A percentile compares a stretch with the other conserved stretches of the same genome.
phyloP scores from a whole-genome alignment of 2,329 filamentous ascomycete genomes.

The Alternaria ethzedia region DNA sequence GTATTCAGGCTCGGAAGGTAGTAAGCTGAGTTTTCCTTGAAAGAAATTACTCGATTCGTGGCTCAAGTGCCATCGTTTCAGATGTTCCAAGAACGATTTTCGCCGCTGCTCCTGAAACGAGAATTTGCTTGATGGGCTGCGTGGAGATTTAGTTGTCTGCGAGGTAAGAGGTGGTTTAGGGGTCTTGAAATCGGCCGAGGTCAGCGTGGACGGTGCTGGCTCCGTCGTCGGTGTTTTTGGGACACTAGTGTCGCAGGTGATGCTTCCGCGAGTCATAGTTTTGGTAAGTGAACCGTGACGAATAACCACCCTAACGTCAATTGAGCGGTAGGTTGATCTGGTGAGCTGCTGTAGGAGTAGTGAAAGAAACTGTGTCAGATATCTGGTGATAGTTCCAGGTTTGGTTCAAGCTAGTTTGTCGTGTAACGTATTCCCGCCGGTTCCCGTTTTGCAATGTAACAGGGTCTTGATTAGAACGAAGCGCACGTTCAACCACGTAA shows the following conservation, averaged over 20 bases:
- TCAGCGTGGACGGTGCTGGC: neutral
- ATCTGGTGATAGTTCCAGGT: neutral
- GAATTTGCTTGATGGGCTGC: constrained; percentile 22
- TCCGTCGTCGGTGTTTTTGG: constrained; percentile 10
- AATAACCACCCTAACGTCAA: neutral
- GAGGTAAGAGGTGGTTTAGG: neutral
- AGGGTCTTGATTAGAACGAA: neutral
- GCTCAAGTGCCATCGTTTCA: constrained; percentile 32
- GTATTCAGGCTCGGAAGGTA: constrained; percentile 6
- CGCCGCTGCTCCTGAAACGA: constrained; percentile 27
- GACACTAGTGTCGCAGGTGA: constrained; percentile 4
- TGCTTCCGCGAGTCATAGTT: constrained; percentile 13
- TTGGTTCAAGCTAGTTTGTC: neutral
- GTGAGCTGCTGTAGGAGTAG: neutral
- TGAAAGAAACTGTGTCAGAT: neutral
- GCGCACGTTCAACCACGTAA: neutral
- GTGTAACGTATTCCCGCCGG: neutral
- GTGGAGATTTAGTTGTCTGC: constrained; percentile 12
- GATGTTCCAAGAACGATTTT: constrained; percentile 28
- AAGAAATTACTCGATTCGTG: constrained; percentile 40
- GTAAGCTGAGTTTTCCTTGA: constrained; percentile 35
- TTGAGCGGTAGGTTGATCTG: neutral
- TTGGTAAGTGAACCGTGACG: neutral
- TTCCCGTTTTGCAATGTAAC: neutral
- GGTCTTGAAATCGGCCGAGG: neutral